Base-by-base conservation (phyloP, 306 rosid species). In the Dicorynia guianensis region DNA sequence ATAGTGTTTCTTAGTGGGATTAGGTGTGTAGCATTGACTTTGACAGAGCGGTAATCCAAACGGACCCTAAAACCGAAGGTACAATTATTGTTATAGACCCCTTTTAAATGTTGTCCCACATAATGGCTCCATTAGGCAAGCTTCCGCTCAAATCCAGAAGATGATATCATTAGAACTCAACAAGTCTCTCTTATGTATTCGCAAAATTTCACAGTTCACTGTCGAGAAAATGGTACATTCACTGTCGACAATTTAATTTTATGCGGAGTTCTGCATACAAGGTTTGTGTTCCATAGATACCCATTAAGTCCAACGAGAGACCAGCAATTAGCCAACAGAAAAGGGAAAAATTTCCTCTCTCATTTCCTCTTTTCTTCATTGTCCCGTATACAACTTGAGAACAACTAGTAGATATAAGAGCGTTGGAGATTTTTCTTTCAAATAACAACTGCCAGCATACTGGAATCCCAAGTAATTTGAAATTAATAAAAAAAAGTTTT, bases 1-100 rank as follows among this genome's bases (percentile, higher is more conserved):
- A 54, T 43, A 69, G 55, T 42, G 30, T 76, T 65, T 80, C 20
- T 19, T 60, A 63, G 60, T 73, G 64, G 82, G 88, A 77, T 80
- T 84, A 80, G 85, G 81, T 69, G 63, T 15, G 20, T 46, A 43
- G 18, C 48, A 58, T 68, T 80, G 77, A 76, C 44, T 11, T 18
- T 46, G 82, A 63, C 40, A 49, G 11, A 53, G 55, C 34, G 50
- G 20, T 83, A 49, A 39, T 76, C 49, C 57, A 35, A 63, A 19
- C 4, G 39, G 18, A 69, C 76, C 82, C 68, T 79, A 61, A 79
- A 71, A 80, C 72, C 57, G 49, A 20, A 67, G 61, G 61, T 25
- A 56, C 30, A 34, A 42, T 56, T 11, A 8, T 40, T 73, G 67
- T 70, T 74, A 69, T 18, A 44, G 46, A 57, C 33, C 54, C 42